Evolutionary conservation across 108 stramenopile genomes (phyloP), one percentile per base, ranked within the genome.

Genomic region (Skeletonema marinoi): DNA sequence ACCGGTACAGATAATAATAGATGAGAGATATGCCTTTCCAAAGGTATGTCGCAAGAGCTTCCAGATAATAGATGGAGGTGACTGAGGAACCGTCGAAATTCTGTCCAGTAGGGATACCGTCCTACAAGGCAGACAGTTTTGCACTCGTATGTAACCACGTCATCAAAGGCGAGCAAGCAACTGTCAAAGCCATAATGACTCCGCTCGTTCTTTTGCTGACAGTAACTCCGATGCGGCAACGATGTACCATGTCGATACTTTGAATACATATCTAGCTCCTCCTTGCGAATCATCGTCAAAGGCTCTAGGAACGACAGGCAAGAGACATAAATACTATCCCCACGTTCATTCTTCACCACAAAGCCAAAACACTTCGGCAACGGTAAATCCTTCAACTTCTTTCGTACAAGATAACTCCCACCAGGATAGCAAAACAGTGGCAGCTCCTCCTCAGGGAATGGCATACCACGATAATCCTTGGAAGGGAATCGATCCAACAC

Each of bases 361-460:
- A 95, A 95, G 0, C 94, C 94, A 73, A 88, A 95, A 74, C 89
- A 88, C 60, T 87, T 81, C 0, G 94, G 88, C 21, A 93, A 69
- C 6, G 87, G 88, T 12, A 81, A 84, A 78, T 93, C 90, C 29
- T 84, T 72, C 59, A 84, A 90, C 60, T 76, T 82, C 33, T 90
- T 88, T 21, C 94, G 79, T 39, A 87, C 73, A 38, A 95, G 69
- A 9, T 83, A 77, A 59, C 92, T 92, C 32, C 92, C 94, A n/a
- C 71, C 65, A 13, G 94, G 89, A 87, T 95, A 95, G 69, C 94
- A 95, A 85, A 95, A 95, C 88, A 95, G 87, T 19, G 94, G 94
- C 9, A 95, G 73, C 68, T 95, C 94, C 67, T 95, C 94, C 74
- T 95, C 91, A 6, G 92, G 94, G 31, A 95, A 81, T 14, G 94